Conservation (phyloP, 148 eudicot species). For the Arctostaphylos glauca region DNA sequence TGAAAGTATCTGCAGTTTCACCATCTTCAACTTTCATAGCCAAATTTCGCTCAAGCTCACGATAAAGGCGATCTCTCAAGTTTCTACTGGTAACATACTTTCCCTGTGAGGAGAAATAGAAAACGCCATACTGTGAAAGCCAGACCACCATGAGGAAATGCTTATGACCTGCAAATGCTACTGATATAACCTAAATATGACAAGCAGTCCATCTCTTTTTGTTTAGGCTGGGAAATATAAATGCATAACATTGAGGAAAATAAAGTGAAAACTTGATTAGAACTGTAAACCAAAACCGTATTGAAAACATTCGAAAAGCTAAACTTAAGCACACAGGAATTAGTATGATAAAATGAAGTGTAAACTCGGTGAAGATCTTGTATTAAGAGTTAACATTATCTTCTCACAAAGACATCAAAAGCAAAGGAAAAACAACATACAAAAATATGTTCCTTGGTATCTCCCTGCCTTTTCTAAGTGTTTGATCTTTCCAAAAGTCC, state of each 20-base stretch:
- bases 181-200: background rate
- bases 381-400: background rate
- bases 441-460: background rate
- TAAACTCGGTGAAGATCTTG: background rate
- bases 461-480: background rate
- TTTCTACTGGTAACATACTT: slow-evolving; percentile 98
- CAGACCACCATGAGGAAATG: slow-evolving; percentile 7
- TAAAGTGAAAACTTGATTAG: slow-evolving; percentile 9
- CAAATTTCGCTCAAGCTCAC: slow-evolving; percentile 93
- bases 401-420: background rate
- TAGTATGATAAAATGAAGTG: background rate
- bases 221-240: background rate
- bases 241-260: background rate
- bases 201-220: background rate
- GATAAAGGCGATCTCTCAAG: slow-evolving; percentile 86
- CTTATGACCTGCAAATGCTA: background rate
- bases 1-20: slow-evolving; percentile 90
- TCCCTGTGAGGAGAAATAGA: slow-evolving; percentile 47
- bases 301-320: background rate
- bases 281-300: background rate
- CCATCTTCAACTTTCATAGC: slow-evolving; percentile 99
- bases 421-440: background rate
- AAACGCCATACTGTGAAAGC: slow-evolving; percentile 12
- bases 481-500: background rate
- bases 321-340: background rate